Evolutionary conservation across 1,284 basidiomycete genomes (phyloP), one percentile per base, ranked within the genome.

Genomic region (Moniliophthora roreri): DNA sequence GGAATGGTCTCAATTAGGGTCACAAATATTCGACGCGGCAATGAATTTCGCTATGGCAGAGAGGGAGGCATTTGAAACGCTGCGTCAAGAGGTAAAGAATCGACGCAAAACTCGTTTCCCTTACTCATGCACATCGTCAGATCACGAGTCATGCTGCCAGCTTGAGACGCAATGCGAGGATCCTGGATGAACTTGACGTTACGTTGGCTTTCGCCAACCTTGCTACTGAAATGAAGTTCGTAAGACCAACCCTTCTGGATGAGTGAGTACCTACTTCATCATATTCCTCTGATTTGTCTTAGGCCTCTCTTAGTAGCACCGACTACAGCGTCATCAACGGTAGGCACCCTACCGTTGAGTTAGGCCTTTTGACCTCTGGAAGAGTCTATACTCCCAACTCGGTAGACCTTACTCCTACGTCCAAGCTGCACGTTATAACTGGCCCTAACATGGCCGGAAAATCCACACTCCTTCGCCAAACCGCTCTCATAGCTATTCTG

Each of bases 401-500:
- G 2, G 78, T 94, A 13, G 59, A 72, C 18, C 78, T 97, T 66
- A 71, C 75, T 2, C 72, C 81, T 0, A 63, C 71, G 5, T 82
- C 85, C 9, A 83, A 82, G 21, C 64, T 98, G 3, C 87, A 84
- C 54, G 66, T 97, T 47, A 89, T 98, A 60, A 98, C 95, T 1
- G 96, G 96, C 0, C 96, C 96, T 0, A 98, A 98, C 65, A 98
- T 98, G 93, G 93, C 92, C 39, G 83, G 93, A 47, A 98, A 99
- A 70, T 95, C 92, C 1, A 98, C 96, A 0, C 80, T 93, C 28
- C 79, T 99, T 16, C 89, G 96, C 13, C 95, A 98, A 67, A 91
- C 86, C 0, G 97, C 96, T 3, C 77, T 99, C 23, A 89, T 98
- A 49, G 78, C 89, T 7, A 90, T 99, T 55, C 78, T 99, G 1